A percentile compares a stretch with the other conserved stretches of the same genome.
Conservation (phyloP, 2,329 filamentous ascomycete genomes). For the Emericellopsis atlantica region DNA sequence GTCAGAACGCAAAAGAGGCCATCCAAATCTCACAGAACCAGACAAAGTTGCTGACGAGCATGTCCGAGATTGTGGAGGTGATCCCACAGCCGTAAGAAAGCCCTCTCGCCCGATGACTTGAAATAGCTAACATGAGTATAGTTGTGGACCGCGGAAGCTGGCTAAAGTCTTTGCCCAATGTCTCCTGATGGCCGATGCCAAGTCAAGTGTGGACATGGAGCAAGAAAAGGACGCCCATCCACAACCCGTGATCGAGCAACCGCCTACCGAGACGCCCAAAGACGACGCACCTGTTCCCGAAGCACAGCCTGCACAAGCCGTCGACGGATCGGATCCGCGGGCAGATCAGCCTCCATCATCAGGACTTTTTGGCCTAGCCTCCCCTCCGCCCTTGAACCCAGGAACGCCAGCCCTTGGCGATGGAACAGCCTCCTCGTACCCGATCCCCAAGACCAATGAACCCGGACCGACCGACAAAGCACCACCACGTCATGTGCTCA, state of each 20-base stretch:
- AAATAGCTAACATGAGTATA: conserved; percentile 2
- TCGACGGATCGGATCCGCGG: neutral
- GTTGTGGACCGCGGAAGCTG: conserved; percentile 15
- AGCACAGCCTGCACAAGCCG: no score
- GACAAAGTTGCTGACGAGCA: conserved; percentile 7
- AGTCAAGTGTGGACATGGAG: no score
- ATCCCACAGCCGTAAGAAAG: conserved; percentile 16
- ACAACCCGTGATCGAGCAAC: no score
- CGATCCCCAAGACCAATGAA: neutral
- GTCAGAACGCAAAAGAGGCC: conserved; percentile 15
- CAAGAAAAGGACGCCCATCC: no score
- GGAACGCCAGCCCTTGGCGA: neutral
- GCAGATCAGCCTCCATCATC: neutral
- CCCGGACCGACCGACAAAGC: neutral
- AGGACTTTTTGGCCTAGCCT: neutral
- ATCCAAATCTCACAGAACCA: conserved; percentile 11
- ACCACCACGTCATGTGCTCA: conserved; percentile 7
- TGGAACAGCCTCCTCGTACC: neutral
- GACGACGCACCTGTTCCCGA: no score
- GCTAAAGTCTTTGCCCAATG: conserved; percentile 10
- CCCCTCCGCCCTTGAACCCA: conserved; percentile 2
- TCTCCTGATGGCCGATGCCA: neutral
- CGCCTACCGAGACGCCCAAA: no score
- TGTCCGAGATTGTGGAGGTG: conserved; percentile 13
- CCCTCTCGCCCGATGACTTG: neutral